These are phyloP conservation scores for Nicotiana sylvestris DNA, from an alignment of 257 asterid genomes.

Conservation along the genomic window DNA sequence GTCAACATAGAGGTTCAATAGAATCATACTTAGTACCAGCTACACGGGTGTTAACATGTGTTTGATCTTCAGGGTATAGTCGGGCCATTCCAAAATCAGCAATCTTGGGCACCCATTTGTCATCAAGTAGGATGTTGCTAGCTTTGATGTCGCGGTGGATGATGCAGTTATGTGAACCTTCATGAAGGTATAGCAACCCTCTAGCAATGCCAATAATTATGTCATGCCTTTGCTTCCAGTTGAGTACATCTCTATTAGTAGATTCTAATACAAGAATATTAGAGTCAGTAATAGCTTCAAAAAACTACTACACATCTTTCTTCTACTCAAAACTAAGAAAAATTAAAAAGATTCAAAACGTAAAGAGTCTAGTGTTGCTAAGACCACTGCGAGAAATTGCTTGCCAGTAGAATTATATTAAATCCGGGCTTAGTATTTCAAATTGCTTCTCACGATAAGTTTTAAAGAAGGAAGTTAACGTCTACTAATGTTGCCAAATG, in stretches of 20 bases:
- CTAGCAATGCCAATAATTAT: constrained; percentile 69
- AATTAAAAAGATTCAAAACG: background rate
- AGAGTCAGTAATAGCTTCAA: constrained; percentile 12
- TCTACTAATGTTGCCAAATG: background rate
- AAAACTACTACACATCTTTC: background rate
- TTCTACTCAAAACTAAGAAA: background rate
- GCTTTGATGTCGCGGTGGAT: constrained; percentile 94
- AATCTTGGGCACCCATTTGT: constrained; percentile 84
- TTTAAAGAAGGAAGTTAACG: background rate
- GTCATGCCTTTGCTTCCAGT: constrained; percentile 79
- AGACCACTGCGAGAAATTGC: background rate
- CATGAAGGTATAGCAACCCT: constrained; percentile 86
- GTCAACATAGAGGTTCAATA: background rate
- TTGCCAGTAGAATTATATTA: background rate
- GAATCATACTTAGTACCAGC: constrained; percentile 89
- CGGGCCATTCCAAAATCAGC: constrained; percentile 98
- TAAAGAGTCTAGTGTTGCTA: background rate
- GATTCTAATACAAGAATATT: constrained; percentile 43
- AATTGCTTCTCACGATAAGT: background rate
- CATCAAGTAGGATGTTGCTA: constrained; percentile 85
- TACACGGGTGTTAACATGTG: constrained; percentile 77
- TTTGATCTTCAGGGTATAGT: constrained; percentile 66
- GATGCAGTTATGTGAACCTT: constrained; percentile 68
- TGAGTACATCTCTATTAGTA: constrained; percentile 41
- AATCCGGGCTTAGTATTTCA: background rate